Evolutionary conservation across 176 grass and related monocot genomes (phyloP).

Genomic region (Aegilops tauschii): DNA sequence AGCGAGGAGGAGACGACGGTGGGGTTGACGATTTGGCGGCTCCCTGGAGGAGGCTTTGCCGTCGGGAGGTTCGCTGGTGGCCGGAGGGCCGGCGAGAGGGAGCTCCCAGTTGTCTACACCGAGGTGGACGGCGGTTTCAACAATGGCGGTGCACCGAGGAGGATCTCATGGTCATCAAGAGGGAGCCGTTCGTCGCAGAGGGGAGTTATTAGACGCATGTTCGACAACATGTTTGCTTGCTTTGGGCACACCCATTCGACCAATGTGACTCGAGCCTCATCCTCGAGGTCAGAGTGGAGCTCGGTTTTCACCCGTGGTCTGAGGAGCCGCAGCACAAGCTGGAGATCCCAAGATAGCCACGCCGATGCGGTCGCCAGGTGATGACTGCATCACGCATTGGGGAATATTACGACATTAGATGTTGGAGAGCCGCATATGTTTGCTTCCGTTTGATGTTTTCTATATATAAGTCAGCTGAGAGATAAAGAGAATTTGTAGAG

Average conservation of each 20-base stretch:
- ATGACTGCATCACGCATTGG: background rate
- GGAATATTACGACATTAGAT: background rate
- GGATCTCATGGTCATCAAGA: constrained; percentile 46
- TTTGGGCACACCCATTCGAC: constrained; percentile 29
- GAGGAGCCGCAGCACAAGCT: constrained; percentile 45
- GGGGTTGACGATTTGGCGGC: constrained; percentile 71
- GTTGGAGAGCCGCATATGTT: background rate
- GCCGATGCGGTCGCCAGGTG: constrained; percentile 36
- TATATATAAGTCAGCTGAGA: background rate
- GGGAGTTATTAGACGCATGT: constrained; percentile 27
- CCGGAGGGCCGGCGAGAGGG: constrained; percentile 40
- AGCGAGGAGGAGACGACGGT: constrained; percentile 48
- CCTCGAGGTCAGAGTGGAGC: constrained; percentile 13
- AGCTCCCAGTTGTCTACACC: constrained; percentile 64
- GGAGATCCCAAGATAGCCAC: constrained; percentile 36
- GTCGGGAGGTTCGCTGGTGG: constrained; percentile 60
- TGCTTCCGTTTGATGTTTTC: constrained; percentile 14
- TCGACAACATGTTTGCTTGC: constrained; percentile 48
- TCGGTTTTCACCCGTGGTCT: constrained; percentile 15
- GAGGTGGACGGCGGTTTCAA: constrained; percentile 70
- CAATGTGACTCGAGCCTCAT: background rate
- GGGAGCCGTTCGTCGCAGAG: constrained; percentile 27
- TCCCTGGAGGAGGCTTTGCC: constrained; percentile 67
- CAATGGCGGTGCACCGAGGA: constrained; percentile 34
- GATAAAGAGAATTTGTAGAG: background rate